Conservation (phyloP, 768 basidiomycete genomes). For the Lentinula aciculospora region DNA sequence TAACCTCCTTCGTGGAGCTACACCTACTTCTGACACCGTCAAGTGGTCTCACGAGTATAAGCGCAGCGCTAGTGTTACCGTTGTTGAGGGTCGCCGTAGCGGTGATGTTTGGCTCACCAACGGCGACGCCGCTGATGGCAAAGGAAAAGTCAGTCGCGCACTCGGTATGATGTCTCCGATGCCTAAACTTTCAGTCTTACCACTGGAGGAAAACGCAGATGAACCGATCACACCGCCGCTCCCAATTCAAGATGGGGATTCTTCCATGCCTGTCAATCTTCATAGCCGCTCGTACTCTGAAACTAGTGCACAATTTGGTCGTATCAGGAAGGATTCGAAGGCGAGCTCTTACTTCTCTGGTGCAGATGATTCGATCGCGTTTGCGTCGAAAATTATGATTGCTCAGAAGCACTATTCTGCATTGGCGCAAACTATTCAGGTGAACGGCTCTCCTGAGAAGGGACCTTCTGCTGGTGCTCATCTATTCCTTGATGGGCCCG, state of each 20-base stretch:
- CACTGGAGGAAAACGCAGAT: constrained; percentile 43
- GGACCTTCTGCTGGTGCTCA: constrained; percentile 24
- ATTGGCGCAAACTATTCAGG: constrained; percentile 57
- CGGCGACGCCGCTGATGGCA: constrained; percentile 68
- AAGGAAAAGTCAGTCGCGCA: constrained; percentile 54
- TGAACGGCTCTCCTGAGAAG: constrained; percentile 44
- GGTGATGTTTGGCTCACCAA: constrained; percentile 72
- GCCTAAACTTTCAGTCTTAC: constrained; percentile 67
- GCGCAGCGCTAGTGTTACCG: constrained; percentile 50
- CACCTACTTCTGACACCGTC: constrained; percentile 32
- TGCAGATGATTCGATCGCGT: constrained; percentile 43
- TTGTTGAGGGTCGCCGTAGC: constrained; percentile 66
- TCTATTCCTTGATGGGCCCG: constrained; percentile 25
- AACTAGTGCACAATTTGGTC: constrained; percentile 52
- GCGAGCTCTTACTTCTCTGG: constrained; percentile 49
- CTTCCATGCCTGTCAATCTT: constrained; percentile 35
- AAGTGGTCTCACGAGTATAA: constrained; percentile 55
- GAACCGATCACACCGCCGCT: constrained; percentile 51
- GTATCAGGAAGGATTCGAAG: constrained; percentile 45
- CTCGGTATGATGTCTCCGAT: constrained; percentile 56
- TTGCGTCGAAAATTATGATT: constrained; percentile 59
- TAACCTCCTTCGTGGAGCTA: constrained; percentile 35
- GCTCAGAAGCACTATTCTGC: constrained; percentile 72
- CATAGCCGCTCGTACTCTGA: constrained; percentile 52
- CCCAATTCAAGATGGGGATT: constrained; percentile 50